Base-by-base conservation (phyloP, 208 protist genomes). In the Endotrypanum monterogeii region DNA sequence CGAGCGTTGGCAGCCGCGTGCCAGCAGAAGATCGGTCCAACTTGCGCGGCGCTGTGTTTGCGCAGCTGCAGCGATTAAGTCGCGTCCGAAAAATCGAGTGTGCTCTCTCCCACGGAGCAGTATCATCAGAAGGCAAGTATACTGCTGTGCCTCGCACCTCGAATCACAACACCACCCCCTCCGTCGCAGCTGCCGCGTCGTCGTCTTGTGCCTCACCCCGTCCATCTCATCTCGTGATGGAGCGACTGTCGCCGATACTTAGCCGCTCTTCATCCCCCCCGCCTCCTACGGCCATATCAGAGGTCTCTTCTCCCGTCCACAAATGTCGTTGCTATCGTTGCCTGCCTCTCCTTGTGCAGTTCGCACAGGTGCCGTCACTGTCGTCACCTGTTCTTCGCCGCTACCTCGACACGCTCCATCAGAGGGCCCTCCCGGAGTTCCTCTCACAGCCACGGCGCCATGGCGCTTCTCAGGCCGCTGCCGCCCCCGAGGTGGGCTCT, bases 31-130 rank as follows among this genome's bases (percentile, higher is more conserved):
- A 75, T 12, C 74, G 78, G n/a, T 62, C 66, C 16, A 82, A 78
- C 12, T 50, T 93, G 80, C 85, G 82, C 41, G 74, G 75, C 25
- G 83, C 75, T 32, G 83, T 83, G 35, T 35, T 82, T 41, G 66
- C 72, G 41, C 89, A 94, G 75, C 71, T 88, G 55, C 79, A 77
- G 20, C 86, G 89, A 0, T 82, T 94, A 28, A 37, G 82, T 28
- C 46, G 30, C 46, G 20, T 54, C 12, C 41, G 62, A 11, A 28
- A 41, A 5, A 25, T 5, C 52, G 62, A 51, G 35, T 35, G 44
- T 28, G 35, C 14, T 57, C 67, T 46, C 41, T 55, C 25, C 28
- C 46, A 30, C n/a, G 66, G 30, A 8, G 50, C 30, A 23, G 46
- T 12, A 61, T 65, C 52, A 12, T 46, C 41, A 3, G 58, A 65